phyloP scores from a whole-genome alignment of 371 early-diverging fungal species.

The Rhizopus arrhizus region DNA sequence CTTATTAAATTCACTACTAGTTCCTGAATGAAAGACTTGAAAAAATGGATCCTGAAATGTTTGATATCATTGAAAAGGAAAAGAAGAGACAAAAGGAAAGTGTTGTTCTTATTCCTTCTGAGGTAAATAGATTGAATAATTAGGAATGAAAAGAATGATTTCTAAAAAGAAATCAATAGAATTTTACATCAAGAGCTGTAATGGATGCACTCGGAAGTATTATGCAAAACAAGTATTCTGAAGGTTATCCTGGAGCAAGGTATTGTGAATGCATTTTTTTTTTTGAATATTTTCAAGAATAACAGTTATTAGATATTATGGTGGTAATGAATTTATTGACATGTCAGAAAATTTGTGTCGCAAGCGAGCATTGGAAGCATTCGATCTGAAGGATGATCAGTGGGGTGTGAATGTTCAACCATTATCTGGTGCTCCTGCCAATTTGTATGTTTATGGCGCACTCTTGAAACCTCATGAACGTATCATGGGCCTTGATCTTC shows the following conservation, averaged over 20 bases:
- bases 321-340: constrained; percentile 99
- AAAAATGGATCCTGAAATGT: constrained; percentile 90
- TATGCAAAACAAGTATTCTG: constrained; percentile 99
- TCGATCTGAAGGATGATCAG: constrained; percentile 79
- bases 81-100: constrained; percentile 95
- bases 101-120: constrained; percentile 96
- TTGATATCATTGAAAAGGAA: constrained; percentile 93
- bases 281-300: neutral
- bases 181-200: constrained; percentile 96
- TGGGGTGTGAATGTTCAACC: constrained; percentile 99
- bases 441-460: constrained; percentile 96
- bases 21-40: constrained; percentile 71
- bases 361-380: constrained; percentile 94
- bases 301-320: constrained; percentile 83
- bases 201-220: constrained; percentile 97
- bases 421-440: constrained; percentile 97
- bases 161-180: constrained; percentile 55
- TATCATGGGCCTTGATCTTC: constrained; percentile 98
- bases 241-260: constrained; percentile 97
- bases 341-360: constrained; percentile 95
- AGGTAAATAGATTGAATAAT: constrained; percentile 55
- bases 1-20: constrained; percentile 23
- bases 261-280: constrained; percentile 23
- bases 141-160: neutral
- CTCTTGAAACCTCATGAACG: constrained; percentile 97